Evolutionary conservation across 495 filamentous ascomycete species (phyloP).

Genomic region (Hypoxylon lienhwacheense): DNA sequence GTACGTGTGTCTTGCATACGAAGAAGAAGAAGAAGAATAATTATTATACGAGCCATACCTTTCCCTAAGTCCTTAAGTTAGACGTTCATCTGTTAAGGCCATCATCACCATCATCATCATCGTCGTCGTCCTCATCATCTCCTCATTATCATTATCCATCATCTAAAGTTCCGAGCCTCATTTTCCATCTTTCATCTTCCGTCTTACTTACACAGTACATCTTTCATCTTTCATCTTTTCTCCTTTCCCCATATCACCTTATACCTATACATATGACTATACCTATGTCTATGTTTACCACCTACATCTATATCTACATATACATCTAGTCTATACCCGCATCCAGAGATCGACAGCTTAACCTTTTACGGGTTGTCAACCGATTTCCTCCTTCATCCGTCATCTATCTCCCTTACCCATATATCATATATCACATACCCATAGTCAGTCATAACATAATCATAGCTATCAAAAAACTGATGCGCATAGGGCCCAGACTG

Average conservation of each 20-base stretch:
- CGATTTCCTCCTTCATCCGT: neutral
- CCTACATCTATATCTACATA: neutral
- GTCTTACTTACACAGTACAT: too few relatives aligned
- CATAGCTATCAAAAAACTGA: constrained; percentile 1
- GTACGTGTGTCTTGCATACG: too few relatives aligned
- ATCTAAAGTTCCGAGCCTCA: constrained; percentile 8
- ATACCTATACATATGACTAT: too few relatives aligned
- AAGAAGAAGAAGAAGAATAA: too few relatives aligned
- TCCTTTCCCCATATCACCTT: constrained; percentile 15
- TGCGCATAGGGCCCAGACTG: neutral
- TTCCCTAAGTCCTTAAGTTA: constrained; percentile 6
- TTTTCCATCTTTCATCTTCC: too few relatives aligned
- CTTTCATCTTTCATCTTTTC: too few relatives aligned
- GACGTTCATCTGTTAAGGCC: constrained; percentile 13
- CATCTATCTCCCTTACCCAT: neutral
- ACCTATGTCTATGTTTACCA: too few relatives aligned
- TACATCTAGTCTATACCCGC: constrained; percentile 8
- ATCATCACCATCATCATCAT: constrained; percentile 1
- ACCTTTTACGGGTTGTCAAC: constrained; percentile 10
- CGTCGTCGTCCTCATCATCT: neutral
- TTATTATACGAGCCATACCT: constrained; percentile 19
- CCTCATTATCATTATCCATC: neutral
- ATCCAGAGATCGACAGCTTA: constrained; percentile 24
- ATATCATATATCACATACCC: constrained; percentile 13
- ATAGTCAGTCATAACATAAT: too few relatives aligned